Percentiles rank a stretch among this genome's conserved stretches.
These are phyloP conservation scores for Dothistroma septosporum DNA, from an alignment of 2,329 filamentous ascomycete species.

Conservation along the genomic window DNA sequence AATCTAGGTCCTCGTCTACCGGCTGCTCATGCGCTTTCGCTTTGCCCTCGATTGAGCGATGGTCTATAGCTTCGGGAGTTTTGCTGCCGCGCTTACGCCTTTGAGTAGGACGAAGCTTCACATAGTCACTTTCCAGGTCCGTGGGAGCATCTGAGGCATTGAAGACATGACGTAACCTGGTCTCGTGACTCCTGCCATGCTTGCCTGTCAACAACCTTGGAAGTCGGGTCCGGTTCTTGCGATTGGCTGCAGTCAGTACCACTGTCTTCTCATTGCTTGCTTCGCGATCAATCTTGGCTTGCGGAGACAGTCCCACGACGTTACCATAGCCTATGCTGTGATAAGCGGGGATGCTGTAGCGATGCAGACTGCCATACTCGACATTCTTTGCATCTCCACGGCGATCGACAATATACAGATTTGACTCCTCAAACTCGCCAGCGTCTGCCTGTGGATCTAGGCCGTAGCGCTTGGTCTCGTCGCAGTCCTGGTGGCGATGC, in stretches of 20 bases:
- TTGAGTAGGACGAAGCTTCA: conserved; percentile 14
- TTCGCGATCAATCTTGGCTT: conserved; percentile 64
- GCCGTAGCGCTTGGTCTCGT: conserved; percentile 1
- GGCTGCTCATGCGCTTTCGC: conserved; percentile 21
- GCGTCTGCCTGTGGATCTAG: neutral
- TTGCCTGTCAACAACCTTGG: conserved; percentile 17
- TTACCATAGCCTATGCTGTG: conserved; percentile 63
- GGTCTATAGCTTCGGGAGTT: conserved; percentile 31
- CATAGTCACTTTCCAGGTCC: conserved; percentile 16
- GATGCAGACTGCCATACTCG: conserved; percentile 69
- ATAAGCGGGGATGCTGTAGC: conserved; percentile 68
- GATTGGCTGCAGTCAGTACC: conserved; percentile 3
- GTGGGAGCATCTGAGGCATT: neutral
- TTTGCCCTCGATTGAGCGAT: conserved; percentile 38
- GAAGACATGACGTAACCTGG: conserved; percentile 8
- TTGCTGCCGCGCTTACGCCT: conserved; percentile 20
- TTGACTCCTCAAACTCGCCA: conserved; percentile 26
- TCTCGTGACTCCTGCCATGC: conserved; percentile 8
- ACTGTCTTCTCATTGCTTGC: conserved; percentile 48
- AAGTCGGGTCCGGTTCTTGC: neutral
- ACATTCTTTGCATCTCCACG: conserved; percentile 73
- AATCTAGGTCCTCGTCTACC: conserved; percentile 38
- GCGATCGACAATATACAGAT: conserved; percentile 61
- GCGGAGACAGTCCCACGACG: conserved; percentile 62
- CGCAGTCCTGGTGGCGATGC: neutral